Percentiles rank a stretch among this genome's conserved stretches.
phyloP scores from a whole-genome alignment of 164 flowering plant genomes.

The Nymphaea thermarum region DNA sequence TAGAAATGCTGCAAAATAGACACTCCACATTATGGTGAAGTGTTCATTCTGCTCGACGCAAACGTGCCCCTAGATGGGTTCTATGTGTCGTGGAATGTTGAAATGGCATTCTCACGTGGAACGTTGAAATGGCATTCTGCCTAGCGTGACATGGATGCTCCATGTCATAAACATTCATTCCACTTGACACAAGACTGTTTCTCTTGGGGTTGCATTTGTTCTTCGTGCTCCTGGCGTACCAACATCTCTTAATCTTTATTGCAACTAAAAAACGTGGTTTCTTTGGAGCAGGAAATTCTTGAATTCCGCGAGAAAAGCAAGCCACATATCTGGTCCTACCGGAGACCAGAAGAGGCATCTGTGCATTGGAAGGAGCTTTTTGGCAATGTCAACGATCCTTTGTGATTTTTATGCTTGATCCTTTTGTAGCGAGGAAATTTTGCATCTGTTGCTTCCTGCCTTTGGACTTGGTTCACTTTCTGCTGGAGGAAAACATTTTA shows the following conservation, averaged over 20 bases:
- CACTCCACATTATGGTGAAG: no score
- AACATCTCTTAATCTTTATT: neutral
- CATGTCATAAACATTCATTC: no score
- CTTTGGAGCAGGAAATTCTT: constrained; percentile 31
- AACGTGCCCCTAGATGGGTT: no score
- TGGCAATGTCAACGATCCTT: constrained; percentile 28
- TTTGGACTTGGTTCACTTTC: no score
- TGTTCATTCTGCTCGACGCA: no score
- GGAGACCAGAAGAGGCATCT: constrained; percentile 39
- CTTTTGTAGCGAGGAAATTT: no score
- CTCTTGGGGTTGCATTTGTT: neutral
- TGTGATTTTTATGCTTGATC: constrained; percentile 6
- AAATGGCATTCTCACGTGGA: neutral
- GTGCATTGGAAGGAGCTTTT: constrained; percentile 29
- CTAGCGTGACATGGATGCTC: no score
- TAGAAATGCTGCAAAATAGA: no score
- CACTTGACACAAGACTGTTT: neutral
- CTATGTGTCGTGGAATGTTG: no score
- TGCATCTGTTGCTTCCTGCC: no score
- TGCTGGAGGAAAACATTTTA: no score
- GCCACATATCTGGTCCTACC: constrained; percentile 39
- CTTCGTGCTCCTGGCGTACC: neutral
- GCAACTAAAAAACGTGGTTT: neutral
- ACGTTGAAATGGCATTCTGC: neutral
- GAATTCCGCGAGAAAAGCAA: constrained; percentile 29